phyloP scores from a whole-genome alignment of 1,284 basidiomycete species.

The Meira nashicola region DNA sequence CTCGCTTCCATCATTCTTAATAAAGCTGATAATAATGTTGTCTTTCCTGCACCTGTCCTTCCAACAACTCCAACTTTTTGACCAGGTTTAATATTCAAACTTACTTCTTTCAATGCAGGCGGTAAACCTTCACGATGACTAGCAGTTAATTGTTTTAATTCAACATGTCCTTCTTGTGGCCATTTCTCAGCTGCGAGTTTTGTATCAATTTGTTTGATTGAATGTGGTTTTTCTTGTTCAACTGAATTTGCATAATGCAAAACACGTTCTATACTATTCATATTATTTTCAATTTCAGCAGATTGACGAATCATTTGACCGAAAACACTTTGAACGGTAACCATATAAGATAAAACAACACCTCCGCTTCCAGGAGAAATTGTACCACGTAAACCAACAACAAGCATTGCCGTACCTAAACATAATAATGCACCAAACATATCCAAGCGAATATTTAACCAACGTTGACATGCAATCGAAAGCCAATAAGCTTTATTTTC shows the following conservation, averaged over 20 bases:
- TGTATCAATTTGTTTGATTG: constrained; percentile 50
- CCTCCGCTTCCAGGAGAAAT: constrained; percentile 76
- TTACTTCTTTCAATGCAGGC: constrained; percentile 63
- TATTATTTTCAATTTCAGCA: constrained; percentile 53
- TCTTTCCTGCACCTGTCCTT: constrained; percentile 38
- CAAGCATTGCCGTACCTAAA: constrained; percentile 65
- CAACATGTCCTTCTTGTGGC: constrained; percentile 36
- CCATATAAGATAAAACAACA: constrained; percentile 68
- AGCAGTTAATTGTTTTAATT: constrained; percentile 62
- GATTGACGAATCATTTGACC: constrained; percentile 75
- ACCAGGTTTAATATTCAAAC: constrained; percentile 43
- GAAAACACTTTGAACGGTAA: constrained; percentile 64
- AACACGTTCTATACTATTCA: constrained; percentile 73
- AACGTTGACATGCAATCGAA: constrained; percentile 26
- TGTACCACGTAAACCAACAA: constrained; percentile 67
- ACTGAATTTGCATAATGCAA: constrained; percentile 65
- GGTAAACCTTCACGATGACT: constrained; percentile 54
- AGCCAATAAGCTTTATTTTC: constrained; percentile 33
- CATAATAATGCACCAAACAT: constrained; percentile 70
- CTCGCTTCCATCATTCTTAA: constrained; percentile 53
- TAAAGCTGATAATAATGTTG: constrained; percentile 22
- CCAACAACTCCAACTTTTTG: constrained; percentile 43
- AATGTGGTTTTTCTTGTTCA: constrained; percentile 18
- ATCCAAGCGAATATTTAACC: constrained; percentile 67
- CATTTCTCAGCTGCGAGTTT: constrained; percentile 36